Percentiles rank a stretch among this genome's conserved stretches.
Evolutionary conservation across 306 rosid genomes (phyloP).

Genomic region (Cicer pinnatifidum): DNA sequence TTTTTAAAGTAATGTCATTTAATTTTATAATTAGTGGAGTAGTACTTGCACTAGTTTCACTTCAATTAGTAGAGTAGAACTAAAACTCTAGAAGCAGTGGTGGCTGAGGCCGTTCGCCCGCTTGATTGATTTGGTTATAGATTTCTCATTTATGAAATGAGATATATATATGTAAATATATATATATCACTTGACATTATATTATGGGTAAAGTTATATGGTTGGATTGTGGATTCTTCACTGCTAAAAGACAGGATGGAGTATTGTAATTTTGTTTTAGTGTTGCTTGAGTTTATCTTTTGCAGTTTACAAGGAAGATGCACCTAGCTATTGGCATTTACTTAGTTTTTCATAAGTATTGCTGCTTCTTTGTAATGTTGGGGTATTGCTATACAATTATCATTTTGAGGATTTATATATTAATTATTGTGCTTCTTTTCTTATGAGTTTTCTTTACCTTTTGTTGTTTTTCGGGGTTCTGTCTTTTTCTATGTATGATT

Average conservation of each 20-base stretch:
- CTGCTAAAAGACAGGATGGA: constrained; percentile 21
- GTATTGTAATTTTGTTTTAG: constrained; percentile 30
- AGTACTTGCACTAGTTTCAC: too few relatives aligned
- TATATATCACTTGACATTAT: constrained; percentile 31
- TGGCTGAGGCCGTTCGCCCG: constrained; percentile 70
- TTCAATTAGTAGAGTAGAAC: constrained; percentile 24
- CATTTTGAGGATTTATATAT: constrained; percentile 29
- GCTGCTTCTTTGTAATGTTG: constrained; percentile 41
- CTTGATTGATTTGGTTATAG: constrained; percentile 45
- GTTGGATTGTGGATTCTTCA: constrained; percentile 41
- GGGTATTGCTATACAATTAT: constrained; percentile 25
- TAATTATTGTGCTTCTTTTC: constrained; percentile 12
- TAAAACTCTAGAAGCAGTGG: constrained; percentile 41
- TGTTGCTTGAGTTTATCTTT: constrained; percentile 33
- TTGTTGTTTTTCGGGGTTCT: not conserved
- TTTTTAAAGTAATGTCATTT: constrained; percentile 32
- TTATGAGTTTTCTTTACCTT: not conserved
- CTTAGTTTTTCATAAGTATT: constrained; percentile 42
- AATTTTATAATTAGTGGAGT: too few relatives aligned
- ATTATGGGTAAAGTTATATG: constrained; percentile 37
- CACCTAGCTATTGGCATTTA: constrained; percentile 31
- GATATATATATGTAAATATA: constrained; percentile 35
- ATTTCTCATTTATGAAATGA: constrained; percentile 34
- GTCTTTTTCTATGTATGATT: not conserved
- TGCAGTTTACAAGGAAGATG: constrained; percentile 36